Evolutionary conservation across 2,329 filamentous ascomycete genomes (phyloP).

Genomic region (Gnomoniopsis sp.): DNA sequence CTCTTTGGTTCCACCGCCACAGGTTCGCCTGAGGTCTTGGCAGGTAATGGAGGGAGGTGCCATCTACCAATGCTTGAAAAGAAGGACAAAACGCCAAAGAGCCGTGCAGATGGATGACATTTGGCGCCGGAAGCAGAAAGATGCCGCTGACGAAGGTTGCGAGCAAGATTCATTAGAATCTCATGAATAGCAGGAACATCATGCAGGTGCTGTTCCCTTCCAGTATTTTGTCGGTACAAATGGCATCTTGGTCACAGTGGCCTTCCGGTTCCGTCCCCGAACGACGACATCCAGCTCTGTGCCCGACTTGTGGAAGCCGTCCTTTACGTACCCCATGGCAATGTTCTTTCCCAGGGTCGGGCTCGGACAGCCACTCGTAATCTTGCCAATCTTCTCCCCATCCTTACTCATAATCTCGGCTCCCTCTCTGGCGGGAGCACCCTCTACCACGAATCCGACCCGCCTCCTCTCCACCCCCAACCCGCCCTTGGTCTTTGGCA

Average conservation of each 20-base stretch:
- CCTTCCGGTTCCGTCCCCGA: constrained; percentile 71
- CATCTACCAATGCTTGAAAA: no score
- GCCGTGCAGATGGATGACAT: no score
- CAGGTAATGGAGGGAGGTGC: no score
- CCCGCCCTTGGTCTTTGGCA: constrained; percentile 68
- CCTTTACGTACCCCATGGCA: constrained; percentile 88
- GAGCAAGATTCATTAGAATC: background rate
- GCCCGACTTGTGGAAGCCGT: constrained; percentile 77
- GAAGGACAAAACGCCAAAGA: no score
- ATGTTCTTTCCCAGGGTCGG: constrained; percentile 87
- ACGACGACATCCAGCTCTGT: constrained; percentile 78
- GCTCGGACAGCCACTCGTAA: constrained; percentile 89
- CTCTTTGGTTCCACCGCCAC: no score
- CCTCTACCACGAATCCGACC: constrained; percentile 78
- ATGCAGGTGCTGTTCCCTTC: constrained; percentile 35
- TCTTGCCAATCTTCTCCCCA: constrained; percentile 66
- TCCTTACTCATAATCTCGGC: constrained; percentile 68
- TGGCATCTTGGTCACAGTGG: constrained; percentile 81
- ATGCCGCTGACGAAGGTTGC: background rate
- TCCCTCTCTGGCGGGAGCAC: constrained; percentile 86
- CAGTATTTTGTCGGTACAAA: constrained; percentile 80
- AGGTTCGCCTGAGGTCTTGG: no score
- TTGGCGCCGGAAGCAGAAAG: no score
- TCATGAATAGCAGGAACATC: background rate
- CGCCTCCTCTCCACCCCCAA: constrained; percentile 67